These are phyloP conservation scores for Lipomyces japonicus DNA, from an alignment of 805 yeast species.

Conservation along the genomic window DNA sequence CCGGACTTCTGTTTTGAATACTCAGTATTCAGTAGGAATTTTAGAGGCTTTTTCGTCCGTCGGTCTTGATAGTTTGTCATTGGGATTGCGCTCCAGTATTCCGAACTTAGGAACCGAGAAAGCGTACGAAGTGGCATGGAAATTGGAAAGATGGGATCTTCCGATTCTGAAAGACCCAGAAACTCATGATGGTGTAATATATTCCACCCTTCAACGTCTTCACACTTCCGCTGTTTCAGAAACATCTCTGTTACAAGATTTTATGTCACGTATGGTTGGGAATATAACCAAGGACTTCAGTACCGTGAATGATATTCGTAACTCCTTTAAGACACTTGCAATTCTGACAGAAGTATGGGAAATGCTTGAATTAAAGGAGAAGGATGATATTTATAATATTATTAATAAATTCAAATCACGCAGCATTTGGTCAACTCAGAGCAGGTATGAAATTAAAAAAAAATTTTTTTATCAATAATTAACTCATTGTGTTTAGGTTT, in stretches of 20 bases:
- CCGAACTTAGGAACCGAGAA: constrained; percentile 25
- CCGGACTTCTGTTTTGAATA: background rate
- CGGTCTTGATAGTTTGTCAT: constrained; percentile 60
- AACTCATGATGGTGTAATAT: constrained; percentile 6
- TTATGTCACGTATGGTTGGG: constrained; percentile 3
- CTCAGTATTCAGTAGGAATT: constrained; percentile 25
- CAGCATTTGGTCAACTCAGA: background rate
- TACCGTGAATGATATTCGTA: constrained; percentile 1
- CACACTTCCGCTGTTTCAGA: background rate
- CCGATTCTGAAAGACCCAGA: constrained; percentile 45
- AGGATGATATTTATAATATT: background rate
- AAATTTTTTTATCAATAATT: background rate
- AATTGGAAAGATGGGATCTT: constrained; percentile 70
- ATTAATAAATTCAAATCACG: background rate
- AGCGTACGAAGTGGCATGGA: constrained; percentile 67
- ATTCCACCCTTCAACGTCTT: background rate
- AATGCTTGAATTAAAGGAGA: background rate
- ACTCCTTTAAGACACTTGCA: constrained; percentile 5
- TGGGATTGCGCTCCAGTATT: constrained; percentile 34
- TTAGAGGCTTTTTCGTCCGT: constrained; percentile 44
- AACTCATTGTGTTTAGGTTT: constrained; percentile 2
- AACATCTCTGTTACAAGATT: constrained; percentile 1
- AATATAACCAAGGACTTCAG: background rate
- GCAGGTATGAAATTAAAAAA: constrained; percentile 6
- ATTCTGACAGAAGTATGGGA: constrained; percentile 10